Conservation (phyloP, 805 yeast genomes). For the Saccharomycopsis amapae region DNA sequence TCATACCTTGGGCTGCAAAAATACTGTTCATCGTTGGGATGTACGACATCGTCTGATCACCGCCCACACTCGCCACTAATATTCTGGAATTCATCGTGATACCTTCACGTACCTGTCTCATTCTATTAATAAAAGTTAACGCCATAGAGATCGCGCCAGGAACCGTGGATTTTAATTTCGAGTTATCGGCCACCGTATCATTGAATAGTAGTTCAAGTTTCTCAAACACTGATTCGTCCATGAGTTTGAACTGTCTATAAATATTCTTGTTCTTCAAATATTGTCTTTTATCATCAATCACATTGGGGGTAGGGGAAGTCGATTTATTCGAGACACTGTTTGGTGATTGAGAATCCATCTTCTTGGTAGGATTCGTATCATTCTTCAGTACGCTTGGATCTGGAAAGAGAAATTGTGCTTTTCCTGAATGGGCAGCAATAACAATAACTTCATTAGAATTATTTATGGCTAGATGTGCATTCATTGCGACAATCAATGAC, state of each 20-base stretch:
- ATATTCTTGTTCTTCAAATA: slow-evolving; percentile 42
- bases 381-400: slow-evolving; percentile 18
- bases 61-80: slow-evolving; percentile 56
- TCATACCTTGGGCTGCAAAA: slow-evolving; percentile 91
- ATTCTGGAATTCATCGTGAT: slow-evolving; percentile 55
- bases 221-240: slow-evolving; percentile 65
- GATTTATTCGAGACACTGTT: not conserved
- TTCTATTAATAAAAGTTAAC: slow-evolving; percentile 68
- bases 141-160: slow-evolving; percentile 82
- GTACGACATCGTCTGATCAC: slow-evolving; percentile 72
- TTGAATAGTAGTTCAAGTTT: slow-evolving; percentile 45
- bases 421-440: slow-evolving; percentile 64
- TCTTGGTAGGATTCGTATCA: not conserved
- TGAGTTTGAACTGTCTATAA: slow-evolving; percentile 77
- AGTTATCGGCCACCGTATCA: slow-evolving; percentile 28
- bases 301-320: slow-evolving; percentile 8
- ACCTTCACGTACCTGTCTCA: slow-evolving; percentile 42
- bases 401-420: slow-evolving; percentile 70
- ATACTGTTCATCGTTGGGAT: slow-evolving; percentile 93
- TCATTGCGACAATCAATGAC: slow-evolving; percentile 66
- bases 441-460: slow-evolving; percentile 80
- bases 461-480: slow-evolving; percentile 82
- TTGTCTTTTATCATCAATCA: not conserved
- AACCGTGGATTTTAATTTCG: slow-evolving; percentile 38
- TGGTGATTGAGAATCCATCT: not conserved